Base-by-base conservation (phyloP, 805 yeast species). In the Diddensiella caesifluorescens region DNA sequence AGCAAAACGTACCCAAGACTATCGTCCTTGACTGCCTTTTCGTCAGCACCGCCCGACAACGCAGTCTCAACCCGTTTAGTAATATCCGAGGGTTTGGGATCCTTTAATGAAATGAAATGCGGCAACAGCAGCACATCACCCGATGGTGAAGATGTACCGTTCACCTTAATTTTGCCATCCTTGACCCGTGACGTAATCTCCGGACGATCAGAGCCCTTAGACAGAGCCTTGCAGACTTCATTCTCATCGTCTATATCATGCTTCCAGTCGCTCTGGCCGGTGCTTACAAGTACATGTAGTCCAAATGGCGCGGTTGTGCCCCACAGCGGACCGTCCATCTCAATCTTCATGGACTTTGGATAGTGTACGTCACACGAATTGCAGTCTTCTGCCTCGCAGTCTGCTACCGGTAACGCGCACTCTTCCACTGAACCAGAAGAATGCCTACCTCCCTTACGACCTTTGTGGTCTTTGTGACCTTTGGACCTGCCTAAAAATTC, bases 241-340 rank as follows among this genome's bases (percentile, higher is more conserved):
- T 35, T 67, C 39, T 71, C 74, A 6, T 69, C 66, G 5, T 71
- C 68, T 2, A 95, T 85, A 55, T 83, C 83, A 47, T 77, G 90
- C 12, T 64, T 67, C 98, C 98, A 90, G 61, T 90, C 95, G 0
- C 74, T 58, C 51, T 79, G 79, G 7, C 92, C 94, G 0, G 97
- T 88, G 2, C 95, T 83, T 0, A 89, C 79, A 25, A 90, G 63
- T 18, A 87, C 65, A 51, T 89, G 97, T 19, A 82, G 56, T 2
- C 79, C 80, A 33, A 77, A 78, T 1, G 83, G 79, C 48, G 72
- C 73, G 0, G 95, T 79, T 4, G 89, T 70, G 45, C 82, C 80
- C 76, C 83, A 87, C 22, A 88, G 66, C 4, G 73, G 72, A 19
- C 50, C 55, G 18, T 53, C 68, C 42, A 38, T 61, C 3, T 70